phyloP scores from a whole-genome alignment of 169 alveolate genomes.

The Cryptosporidium sp. region DNA sequence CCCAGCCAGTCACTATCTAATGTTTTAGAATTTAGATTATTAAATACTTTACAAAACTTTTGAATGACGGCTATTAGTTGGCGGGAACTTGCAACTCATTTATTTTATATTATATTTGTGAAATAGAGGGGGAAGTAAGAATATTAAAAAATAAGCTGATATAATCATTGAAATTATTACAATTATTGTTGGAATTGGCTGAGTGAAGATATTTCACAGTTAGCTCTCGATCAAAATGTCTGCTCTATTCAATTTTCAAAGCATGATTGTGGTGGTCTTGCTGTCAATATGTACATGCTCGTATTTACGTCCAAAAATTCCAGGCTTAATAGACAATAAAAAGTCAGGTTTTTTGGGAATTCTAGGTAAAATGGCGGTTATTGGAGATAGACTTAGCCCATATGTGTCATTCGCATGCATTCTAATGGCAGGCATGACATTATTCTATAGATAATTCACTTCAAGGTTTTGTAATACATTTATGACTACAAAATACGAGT shows the following conservation, averaged over 20 bases:
- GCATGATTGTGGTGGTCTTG: constrained; percentile 90
- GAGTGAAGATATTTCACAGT: background rate
- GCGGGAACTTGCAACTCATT: constrained; percentile 29
- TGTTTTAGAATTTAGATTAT: constrained; percentile 23
- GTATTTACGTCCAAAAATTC: constrained; percentile 90
- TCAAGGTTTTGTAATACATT: background rate
- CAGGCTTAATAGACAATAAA: constrained; percentile 87
- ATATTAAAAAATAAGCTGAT: background rate
- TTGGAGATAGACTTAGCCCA: constrained; percentile 95
- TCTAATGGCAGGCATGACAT: constrained; percentile 88
- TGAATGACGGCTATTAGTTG: constrained; percentile 47
- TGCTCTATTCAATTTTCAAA: constrained; percentile 93
- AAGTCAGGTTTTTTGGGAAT: constrained; percentile 93
- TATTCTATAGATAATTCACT: constrained; percentile 85
- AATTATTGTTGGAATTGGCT: background rate
- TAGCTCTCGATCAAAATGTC: constrained; percentile 82
- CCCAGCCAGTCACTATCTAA: constrained; percentile 56
- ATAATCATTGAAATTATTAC: background rate
- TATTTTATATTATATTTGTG: no score
- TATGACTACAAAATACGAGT: background rate
- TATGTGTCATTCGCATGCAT: constrained; percentile 92
- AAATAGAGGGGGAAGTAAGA: background rate
- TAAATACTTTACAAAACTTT: constrained; percentile 14
- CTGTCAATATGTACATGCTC: constrained; percentile 95
- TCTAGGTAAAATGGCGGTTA: constrained; percentile 94